Conservation (phyloP, 345 rosid genomes). For the Fremontodendron californicum region DNA sequence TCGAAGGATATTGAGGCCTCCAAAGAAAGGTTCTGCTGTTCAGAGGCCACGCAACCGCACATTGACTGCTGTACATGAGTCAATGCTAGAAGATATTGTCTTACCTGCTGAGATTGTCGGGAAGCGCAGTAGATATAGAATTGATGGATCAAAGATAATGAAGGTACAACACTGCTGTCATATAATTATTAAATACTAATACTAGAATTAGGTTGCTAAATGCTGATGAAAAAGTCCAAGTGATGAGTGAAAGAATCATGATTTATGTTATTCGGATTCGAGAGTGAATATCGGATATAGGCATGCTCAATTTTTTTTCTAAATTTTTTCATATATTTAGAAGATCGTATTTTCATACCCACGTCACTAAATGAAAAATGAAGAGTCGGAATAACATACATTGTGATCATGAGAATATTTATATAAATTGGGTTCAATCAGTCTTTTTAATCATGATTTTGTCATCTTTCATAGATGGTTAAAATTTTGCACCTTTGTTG, state of each 20-base stretch:
- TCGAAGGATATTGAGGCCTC: constrained; percentile 72
- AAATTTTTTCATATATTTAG: too few relatives aligned
- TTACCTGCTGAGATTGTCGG: constrained; percentile 92
- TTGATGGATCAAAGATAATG: constrained; percentile 86
- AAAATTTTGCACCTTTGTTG: not conserved
- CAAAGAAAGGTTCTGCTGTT: constrained; percentile 90
- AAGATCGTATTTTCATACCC: too few relatives aligned
- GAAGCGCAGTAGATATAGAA: constrained; percentile 61
- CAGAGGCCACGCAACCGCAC: constrained; percentile 87
- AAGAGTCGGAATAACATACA: too few relatives aligned
- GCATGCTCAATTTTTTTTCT: too few relatives aligned
- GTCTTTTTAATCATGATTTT: not conserved
- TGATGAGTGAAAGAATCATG: not conserved
- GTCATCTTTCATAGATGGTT: not conserved
- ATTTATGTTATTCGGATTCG: too few relatives aligned
- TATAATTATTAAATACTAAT: not conserved
- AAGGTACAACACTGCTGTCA: constrained; percentile 35
- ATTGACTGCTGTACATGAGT: constrained; percentile 74
- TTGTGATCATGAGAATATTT: not conserved
- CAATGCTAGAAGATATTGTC: constrained; percentile 81
- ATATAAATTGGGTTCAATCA: not conserved
- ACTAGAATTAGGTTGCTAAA: not conserved
- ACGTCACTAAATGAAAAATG: too few relatives aligned
- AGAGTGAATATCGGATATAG: too few relatives aligned
- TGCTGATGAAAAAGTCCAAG: not conserved